Evolutionary conservation across 108 stramenopile species (phyloP).

Genomic region (Pseudonitzschia delicatissima): DNA sequence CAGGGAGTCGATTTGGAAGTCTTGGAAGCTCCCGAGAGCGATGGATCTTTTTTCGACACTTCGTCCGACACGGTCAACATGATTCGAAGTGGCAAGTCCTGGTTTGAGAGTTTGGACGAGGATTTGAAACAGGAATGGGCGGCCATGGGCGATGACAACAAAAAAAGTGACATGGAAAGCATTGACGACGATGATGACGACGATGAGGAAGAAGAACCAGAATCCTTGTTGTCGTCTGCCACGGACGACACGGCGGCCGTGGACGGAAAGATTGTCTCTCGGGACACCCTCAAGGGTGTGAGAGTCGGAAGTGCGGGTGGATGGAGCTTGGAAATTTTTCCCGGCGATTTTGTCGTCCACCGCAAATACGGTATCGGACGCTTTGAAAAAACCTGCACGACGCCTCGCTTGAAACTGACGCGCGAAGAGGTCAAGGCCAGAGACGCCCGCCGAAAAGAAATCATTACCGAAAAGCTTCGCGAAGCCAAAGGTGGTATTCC

Average conservation of each 20-base stretch:
- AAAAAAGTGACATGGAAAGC: too few species aligned
- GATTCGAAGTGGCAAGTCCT: constrained; percentile 17
- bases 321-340: constrained; percentile 77
- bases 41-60: constrained; percentile 13
- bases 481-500: constrained; percentile 30
- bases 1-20: constrained; percentile 56
- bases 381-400: constrained; percentile 64
- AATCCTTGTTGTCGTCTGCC: constrained; percentile 1
- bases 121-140: constrained; percentile 56
- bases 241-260: constrained; percentile 23
- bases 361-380: constrained; percentile 82
- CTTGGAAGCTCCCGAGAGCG: constrained; percentile 43
- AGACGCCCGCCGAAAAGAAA: constrained; percentile 52
- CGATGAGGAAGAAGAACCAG: constrained; percentile 12
- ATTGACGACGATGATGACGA: constrained; percentile 14
- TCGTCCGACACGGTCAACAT: constrained; percentile 33
- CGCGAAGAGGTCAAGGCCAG: constrained; percentile 47
- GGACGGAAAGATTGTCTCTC: constrained; percentile 52
- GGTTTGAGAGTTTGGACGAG: constrained; percentile 69
- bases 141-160: constrained; percentile 21
- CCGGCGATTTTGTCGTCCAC: constrained; percentile 86
- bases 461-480: constrained; percentile 45
- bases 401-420: constrained; percentile 61
- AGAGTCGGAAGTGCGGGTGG: constrained; percentile 76
- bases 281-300: constrained; percentile 63